phyloP scores from a whole-genome alignment of 1,284 basidiomycete genomes.

The Inonotus obliquus region DNA sequence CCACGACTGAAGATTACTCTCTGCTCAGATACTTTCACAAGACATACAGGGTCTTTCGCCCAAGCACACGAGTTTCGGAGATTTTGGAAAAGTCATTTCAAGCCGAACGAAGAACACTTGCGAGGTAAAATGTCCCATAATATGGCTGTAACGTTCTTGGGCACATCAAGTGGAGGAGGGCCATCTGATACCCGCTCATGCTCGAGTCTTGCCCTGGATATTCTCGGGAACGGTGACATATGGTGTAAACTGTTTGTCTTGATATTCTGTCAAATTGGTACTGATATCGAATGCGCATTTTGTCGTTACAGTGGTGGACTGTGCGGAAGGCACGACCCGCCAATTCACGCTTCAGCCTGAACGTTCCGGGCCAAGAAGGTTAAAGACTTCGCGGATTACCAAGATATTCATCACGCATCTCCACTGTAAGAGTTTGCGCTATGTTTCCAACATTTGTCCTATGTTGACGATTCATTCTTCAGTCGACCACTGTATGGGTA shows the following conservation, averaged over 20 bases:
- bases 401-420: conserved; percentile 89
- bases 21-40: not conserved
- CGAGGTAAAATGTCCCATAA: conserved; percentile 9
- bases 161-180: conserved; percentile 71
- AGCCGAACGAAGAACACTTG: not conserved
- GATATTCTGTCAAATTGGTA: not conserved
- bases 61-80: not conserved
- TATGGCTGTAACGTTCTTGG: conserved; percentile 54
- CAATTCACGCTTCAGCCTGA: conserved; percentile 50
- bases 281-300: not conserved
- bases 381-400: conserved; percentile 53
- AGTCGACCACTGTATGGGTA: conserved; percentile 83
- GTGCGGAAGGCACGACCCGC: conserved; percentile 78
- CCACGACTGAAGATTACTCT: not conserved
- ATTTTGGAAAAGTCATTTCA: not conserved
- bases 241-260: conserved; percentile 51
- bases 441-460: conserved; percentile 1
- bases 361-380: conserved; percentile 25
- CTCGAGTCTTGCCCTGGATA: conserved; percentile 60
- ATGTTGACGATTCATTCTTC: conserved; percentile 13
- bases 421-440: conserved; percentile 54
- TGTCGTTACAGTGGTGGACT: conserved; percentile 67
- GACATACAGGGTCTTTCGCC: not conserved
- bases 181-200: conserved; percentile 66
- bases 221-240: conserved; percentile 47